A percentile compares a stretch with the other conserved stretches of the same genome.
Conservation (phyloP, 306 rosid species). For the Lathyrus sativus region DNA sequence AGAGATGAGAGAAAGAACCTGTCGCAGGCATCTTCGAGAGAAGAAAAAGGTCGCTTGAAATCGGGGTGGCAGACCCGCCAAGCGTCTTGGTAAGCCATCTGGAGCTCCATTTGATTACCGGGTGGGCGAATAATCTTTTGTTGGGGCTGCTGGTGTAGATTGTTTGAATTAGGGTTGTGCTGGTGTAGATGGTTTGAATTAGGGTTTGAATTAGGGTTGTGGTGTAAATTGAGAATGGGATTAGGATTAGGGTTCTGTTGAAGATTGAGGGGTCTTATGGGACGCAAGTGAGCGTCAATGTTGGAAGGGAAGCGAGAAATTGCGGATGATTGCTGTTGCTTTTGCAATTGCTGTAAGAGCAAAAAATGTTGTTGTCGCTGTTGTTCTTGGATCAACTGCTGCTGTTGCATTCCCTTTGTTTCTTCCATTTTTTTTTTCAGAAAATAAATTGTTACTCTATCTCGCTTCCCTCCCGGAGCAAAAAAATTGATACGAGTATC, state of each 20-base stretch:
- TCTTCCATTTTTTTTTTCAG: constrained; percentile 73
- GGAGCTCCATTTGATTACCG: constrained; percentile 80
- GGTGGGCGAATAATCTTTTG: constrained; percentile 67
- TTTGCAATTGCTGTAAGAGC: constrained; percentile 66
- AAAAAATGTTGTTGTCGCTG: constrained; percentile 44
- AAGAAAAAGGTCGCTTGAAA: constrained; percentile 84
- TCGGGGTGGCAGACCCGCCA: constrained; percentile 95
- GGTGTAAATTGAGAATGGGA: constrained; percentile 47
- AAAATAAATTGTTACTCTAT: neutral
- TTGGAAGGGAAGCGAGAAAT: constrained; percentile 93
- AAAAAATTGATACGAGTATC: no score
- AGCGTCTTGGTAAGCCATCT: constrained; percentile 97
- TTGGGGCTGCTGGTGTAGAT: constrained; percentile 25
- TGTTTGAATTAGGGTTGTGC: no score
- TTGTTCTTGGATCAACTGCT: constrained; percentile 48
- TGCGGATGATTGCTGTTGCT: constrained; percentile 56
- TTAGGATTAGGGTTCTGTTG: constrained; percentile 51
- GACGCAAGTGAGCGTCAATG: constrained; percentile 91
- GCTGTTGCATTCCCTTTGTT: constrained; percentile 55
- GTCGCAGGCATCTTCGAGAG: constrained; percentile 92
- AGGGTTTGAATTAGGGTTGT: constrained; percentile 55
- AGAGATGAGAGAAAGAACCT: constrained; percentile 48
- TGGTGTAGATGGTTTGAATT: no score
- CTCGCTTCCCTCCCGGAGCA: no score
- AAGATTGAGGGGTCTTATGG: constrained; percentile 68